Conservation (phyloP, 306 rosid genomes). For the Ziziphus jujuba region DNA sequence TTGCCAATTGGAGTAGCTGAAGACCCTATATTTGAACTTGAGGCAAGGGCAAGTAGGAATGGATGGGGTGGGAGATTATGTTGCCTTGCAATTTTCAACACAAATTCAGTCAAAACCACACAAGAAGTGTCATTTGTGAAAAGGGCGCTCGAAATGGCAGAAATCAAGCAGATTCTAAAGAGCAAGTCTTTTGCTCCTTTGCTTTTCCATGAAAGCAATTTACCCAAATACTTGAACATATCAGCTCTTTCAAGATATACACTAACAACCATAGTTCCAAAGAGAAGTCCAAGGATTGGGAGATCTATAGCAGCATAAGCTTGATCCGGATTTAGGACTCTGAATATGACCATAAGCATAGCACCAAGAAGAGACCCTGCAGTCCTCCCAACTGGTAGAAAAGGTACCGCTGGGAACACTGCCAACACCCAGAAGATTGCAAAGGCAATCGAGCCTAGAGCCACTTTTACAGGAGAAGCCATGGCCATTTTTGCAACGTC, state of each 20-base stretch:
- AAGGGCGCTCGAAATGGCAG: slow-evolving; percentile 80
- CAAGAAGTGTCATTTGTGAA: slow-evolving; percentile 91
- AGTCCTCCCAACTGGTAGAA: slow-evolving; percentile 83
- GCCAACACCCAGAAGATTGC: slow-evolving; percentile 83
- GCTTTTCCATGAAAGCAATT: slow-evolving; percentile 80
- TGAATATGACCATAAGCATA: slow-evolving; percentile 76
- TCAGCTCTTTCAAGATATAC: slow-evolving; percentile 90
- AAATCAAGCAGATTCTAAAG: slow-evolving; percentile 71
- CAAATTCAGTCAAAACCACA: slow-evolving; percentile 85
- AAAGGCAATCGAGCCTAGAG: slow-evolving; percentile 75
- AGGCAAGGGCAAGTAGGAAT: slow-evolving; percentile 85
- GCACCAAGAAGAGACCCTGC: slow-evolving; percentile 93
- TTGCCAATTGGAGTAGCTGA: slow-evolving; percentile 92
- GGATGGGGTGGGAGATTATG: slow-evolving; percentile 92
- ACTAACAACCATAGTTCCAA: slow-evolving; percentile 95
- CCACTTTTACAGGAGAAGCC: slow-evolving; percentile 63
- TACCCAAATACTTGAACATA: slow-evolving; percentile 84
- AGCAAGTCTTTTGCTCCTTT: slow-evolving; percentile 82
- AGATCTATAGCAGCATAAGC: slow-evolving; percentile 80
- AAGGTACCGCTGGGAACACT: slow-evolving; percentile 85
- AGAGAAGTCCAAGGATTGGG: slow-evolving; percentile 85
- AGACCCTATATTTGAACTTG: slow-evolving; percentile 90
- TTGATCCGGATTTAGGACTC: slow-evolving; percentile 64
- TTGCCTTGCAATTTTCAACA: slow-evolving; percentile 76
- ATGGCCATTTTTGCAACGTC: slow-evolving; percentile 50